Evolutionary conservation across 495 filamentous ascomycete species (phyloP).

Genomic region (Aspergillus baeticus): DNA sequence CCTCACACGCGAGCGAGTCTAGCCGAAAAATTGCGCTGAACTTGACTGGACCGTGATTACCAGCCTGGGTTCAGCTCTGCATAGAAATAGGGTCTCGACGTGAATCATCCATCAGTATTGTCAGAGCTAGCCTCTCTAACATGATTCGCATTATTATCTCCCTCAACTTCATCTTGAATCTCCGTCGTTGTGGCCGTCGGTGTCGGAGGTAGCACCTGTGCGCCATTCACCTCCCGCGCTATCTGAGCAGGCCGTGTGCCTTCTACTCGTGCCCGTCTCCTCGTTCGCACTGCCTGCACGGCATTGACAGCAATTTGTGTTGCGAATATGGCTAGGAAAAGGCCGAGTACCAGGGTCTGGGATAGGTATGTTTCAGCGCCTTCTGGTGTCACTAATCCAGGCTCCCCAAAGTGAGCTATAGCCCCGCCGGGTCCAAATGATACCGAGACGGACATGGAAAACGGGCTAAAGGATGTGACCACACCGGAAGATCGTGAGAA

Average conservation of each 20-base stretch:
- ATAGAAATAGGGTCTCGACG: neutral
- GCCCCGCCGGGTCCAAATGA: conserved; percentile 33
- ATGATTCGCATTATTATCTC: neutral
- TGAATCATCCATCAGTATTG: neutral
- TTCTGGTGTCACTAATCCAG: conserved; percentile 7
- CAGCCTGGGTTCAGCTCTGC: neutral
- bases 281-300: conserved; percentile 28
- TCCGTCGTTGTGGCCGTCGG: conserved; percentile 5
- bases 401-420: conserved; percentile 9
- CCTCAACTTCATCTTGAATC: conserved; percentile 22
- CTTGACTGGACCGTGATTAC: neutral
- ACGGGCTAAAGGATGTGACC: conserved; percentile 33
- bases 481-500: conserved; percentile 28
- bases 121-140: neutral
- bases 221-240: neutral
- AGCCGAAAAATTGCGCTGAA: neutral
- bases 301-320: conserved; percentile 35
- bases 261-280: conserved; percentile 18
- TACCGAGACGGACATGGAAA: conserved; percentile 42
- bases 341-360: conserved; percentile 36
- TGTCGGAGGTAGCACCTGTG: no score
- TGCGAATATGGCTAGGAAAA: conserved; percentile 35
- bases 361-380: conserved; percentile 29
- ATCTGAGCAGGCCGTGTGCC: conserved; percentile 1
- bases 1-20: neutral